Evolutionary conservation across 352 stramenopile species (phyloP).

Genomic region (Phytophthora europaea): DNA sequence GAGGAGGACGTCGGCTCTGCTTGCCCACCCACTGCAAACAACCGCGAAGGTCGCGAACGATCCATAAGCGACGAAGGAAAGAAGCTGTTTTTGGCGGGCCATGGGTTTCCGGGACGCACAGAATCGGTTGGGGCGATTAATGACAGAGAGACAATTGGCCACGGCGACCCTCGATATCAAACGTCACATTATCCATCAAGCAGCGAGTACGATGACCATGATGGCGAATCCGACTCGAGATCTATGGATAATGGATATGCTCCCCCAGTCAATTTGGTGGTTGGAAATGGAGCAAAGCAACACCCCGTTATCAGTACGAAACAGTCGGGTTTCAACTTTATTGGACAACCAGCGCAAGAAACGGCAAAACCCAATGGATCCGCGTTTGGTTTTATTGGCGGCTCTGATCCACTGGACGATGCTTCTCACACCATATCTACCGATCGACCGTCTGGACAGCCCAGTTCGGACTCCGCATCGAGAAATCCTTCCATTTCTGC

Average conservation of each 20-base stretch:
- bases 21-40: slow-evolving; percentile 76
- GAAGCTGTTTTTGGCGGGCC: slow-evolving; percentile 73
- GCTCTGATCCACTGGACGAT: slow-evolving; percentile 52
- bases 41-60: slow-evolving; percentile 71
- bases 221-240: slow-evolving; percentile 58
- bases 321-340: slow-evolving; percentile 45
- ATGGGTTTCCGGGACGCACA: slow-evolving; percentile 42
- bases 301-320: slow-evolving; percentile 27
- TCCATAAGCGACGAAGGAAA: slow-evolving; percentile 90
- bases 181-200: slow-evolving; percentile 60
- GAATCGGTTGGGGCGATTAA: slow-evolving; percentile 44
- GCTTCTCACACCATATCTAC: slow-evolving; percentile 55
- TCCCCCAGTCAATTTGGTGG: slow-evolving; percentile 36
- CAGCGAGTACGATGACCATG: slow-evolving; percentile 67
- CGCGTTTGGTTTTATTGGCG: slow-evolving; percentile 85
- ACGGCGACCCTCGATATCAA: slow-evolving; percentile 50
- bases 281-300: slow-evolving; percentile 40
- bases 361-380: slow-evolving; percentile 44
- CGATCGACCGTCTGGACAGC: slow-evolving; percentile 56
- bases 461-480: slow-evolving; percentile 39
- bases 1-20: slow-evolving; percentile 61
- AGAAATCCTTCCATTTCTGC: slow-evolving; percentile 45
- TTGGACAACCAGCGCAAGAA: slow-evolving; percentile 33
- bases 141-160: slow-evolving; percentile 46
- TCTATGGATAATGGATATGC: slow-evolving; percentile 65